Base-by-base conservation (phyloP, 495 filamentous ascomycete genomes). In the Penicillium paxilli region DNA sequence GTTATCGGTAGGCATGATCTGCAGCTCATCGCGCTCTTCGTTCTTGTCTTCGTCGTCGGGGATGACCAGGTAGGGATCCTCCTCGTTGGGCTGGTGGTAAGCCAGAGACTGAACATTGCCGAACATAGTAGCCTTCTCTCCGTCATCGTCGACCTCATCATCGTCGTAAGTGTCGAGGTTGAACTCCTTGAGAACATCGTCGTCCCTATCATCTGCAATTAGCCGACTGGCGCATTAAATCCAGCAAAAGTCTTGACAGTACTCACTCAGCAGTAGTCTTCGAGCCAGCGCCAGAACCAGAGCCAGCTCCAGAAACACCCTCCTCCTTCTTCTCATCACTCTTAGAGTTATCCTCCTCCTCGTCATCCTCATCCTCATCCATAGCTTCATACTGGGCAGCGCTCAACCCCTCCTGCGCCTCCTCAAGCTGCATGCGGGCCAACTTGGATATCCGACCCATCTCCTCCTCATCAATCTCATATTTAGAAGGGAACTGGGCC, bases 61-160 rank as follows among this genome's bases (percentile, higher is more conserved):
- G 62, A 99, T 79, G 20, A 90, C 95, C 58, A 99, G 95, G 69
- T 99, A 98, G 3, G 94, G 94, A 65, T 99, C 95, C 28, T 93
- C 88, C 63, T 90, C 87, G 67, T 96, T 92, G 26, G 89, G 89
- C 56, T 91, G 81, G 77, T 99, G 90, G 70, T 96, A 99, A 6
- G 91, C 91, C 16, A 99, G 76, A 23, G 88, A 90, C 69, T 91
- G 91, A 60, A 96, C 85, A 58, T 96, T 96, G 52, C 92, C 93
- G 68, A 99, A 96, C 86, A 96, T 95, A 58, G 86, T 88, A 81
- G 92, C 87, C 44, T 85, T 79, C 66, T 87, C 84, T 42, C 74
- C 83, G 30, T 84, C 73, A 16, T 86, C 83, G 26, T 83, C 82
- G 9, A 86, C 81, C 23, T 88, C 86, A 47, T 93, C 87, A 60